Conservation (phyloP, 2,329 filamentous ascomycete species). For the Arthroderma sp. region DNA sequence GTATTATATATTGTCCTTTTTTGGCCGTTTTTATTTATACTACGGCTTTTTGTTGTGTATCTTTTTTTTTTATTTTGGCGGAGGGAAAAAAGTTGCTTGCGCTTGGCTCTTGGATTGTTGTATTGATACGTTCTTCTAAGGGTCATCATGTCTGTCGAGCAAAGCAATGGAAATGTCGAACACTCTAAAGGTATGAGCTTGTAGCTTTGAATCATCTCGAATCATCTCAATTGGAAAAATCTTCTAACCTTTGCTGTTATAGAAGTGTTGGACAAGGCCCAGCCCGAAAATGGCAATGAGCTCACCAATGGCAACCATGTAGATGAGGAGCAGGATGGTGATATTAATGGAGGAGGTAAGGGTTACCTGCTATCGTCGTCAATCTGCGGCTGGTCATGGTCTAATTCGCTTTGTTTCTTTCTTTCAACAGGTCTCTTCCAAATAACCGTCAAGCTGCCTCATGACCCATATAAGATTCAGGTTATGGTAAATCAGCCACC, state of each 20-base stretch:
- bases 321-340: slow-evolving; percentile 23
- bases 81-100: too few species aligned
- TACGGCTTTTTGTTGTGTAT: neutral
- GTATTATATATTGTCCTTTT: slow-evolving; percentile 6
- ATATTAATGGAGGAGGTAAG: slow-evolving; percentile 15
- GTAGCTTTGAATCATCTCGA: neutral
- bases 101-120: too few species aligned
- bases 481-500: slow-evolving; percentile 55
- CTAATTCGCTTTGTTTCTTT: too few species aligned
- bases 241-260: neutral
- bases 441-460: slow-evolving; percentile 69
- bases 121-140: too few species aligned
- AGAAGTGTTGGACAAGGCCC: slow-evolving; percentile 8
- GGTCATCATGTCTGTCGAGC: too few species aligned
- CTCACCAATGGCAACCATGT: slow-evolving; percentile 22
- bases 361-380: neutral
- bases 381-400: neutral
- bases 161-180: too few species aligned
- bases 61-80: too few species aligned
- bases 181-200: too few species aligned
- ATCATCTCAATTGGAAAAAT: neutral
- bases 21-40: neutral
- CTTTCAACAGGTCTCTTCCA: slow-evolving; percentile 43
- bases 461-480: slow-evolving; percentile 64
- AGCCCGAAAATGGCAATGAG: slow-evolving; percentile 7